Evolutionary conservation across 768 basidiomycete genomes (phyloP), one percentile per base, ranked within the genome.

Genomic region (Sarcodon sp.): DNA sequence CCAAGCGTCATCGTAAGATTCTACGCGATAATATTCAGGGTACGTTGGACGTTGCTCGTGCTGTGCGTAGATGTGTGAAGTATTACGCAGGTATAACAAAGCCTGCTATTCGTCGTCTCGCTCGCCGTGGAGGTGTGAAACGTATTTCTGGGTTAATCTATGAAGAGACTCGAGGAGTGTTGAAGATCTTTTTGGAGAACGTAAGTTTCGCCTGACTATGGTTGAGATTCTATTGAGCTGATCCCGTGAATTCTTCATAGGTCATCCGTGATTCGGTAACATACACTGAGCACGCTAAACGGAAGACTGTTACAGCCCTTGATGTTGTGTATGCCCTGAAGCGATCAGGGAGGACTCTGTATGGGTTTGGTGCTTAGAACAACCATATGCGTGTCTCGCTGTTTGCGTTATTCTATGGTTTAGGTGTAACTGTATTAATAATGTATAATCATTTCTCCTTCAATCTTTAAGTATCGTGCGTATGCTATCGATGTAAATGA

Each of bases 91-190:
- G 77, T 73, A 92, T 84, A 66, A 93, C 84, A 54, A 84, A 93
- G 75, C 87, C 90, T 55, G 90, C 84, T 59, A 80, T 94, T 66
- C 87, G 85, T 75, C 89, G 92, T 69, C 71, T 79, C 49, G 76
- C 76, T 46, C 73, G 76, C 57, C 71, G 77, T 68, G 75, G 77
- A 58, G 77, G 78, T 72, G 77, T 80, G 63, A 80, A 80, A 72
- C 72, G 71, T 71, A 72, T 74, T 62, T 71, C 68, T 32, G 70
- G 70, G 45, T 64, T 75, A 47, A 76, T 78, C 64, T 77, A 80
- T 67, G 76, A 78, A 64, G 77, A 80, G 67, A 80, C 77, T 50
- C 75, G 78, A 53, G 76, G 76, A 65, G 76, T 76, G 38, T 69
- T 79, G 57, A 79, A 77, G 71, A 73, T 76, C 63, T 79, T 76